Base-by-base conservation (phyloP, 495 filamentous ascomycete genomes). In the Hypoxylon intermedium region DNA sequence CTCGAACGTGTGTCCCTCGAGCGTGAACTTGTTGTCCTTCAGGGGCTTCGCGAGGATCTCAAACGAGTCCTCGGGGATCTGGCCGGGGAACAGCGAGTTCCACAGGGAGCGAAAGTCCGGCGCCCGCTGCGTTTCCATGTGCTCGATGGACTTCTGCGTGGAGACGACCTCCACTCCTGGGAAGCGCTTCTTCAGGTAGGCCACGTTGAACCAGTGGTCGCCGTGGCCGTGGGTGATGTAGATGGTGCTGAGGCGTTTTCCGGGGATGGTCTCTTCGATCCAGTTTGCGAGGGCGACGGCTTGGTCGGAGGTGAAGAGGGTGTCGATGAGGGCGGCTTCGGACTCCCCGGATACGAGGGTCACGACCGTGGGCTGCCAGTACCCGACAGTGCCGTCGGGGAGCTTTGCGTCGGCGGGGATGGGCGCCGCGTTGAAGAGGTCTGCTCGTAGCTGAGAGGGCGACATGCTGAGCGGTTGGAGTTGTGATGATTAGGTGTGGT, bases 241-340 rank as follows among this genome's bases (percentile, higher is more conserved):
- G 18, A 82, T 70, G 9, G 69, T 62, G 0, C 52, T 67, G 5
- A 80, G 60, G 12, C 65, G 68, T 24, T 71, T 74, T 48, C 60
- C 43, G 1, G 61, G 62, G 26, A 63, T 50, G 2, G 51, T 64
- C 0, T 5, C 16, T 26, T 67, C 56, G 51, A 75, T 67, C 73
- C 73, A 75, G 26, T 65, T 45, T 6, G 38, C 60, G 6, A 77
- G 53, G 88, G 90, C 69, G 89, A 87, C 6, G 77, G 80, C 44
- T 28, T 58, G 54, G 9, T 56, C 28, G 12, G 50, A 49, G 0
- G 69, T 68, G 36, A 72, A 47, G 0, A 69, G 70, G 0, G 66
- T 59, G 53, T 74, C 73, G 52, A 76, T 59, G 1, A 76, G 65
- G 2, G 73, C 55, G n/a, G 73, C 74, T 26, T 70, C 58, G 16